Evolutionary conservation across 1,139 yeast genomes (phyloP).

Genomic region (Yamadazyma atmosphaerica): DNA sequence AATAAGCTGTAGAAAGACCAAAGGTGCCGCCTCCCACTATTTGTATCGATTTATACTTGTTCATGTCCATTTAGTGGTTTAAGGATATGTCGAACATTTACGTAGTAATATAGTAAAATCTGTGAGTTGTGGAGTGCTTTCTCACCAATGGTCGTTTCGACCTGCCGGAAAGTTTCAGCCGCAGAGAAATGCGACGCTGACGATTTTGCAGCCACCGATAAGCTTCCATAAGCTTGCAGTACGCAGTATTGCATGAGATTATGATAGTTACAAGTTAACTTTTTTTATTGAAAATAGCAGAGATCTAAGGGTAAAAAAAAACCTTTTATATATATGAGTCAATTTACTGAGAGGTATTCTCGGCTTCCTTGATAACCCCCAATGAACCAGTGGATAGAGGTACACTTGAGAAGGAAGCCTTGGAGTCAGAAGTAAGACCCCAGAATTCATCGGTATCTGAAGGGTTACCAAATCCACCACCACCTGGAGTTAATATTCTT

Average conservation of each 20-base stretch:
- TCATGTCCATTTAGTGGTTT: conserved; percentile 1
- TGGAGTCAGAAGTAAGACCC: conserved; percentile 10
- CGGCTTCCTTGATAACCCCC: conserved; percentile 22
- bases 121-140: background rate
- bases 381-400: conserved; percentile 25
- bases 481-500: conserved; percentile 52
- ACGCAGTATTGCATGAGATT: no score
- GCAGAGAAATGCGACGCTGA: background rate
- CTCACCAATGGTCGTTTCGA: background rate
- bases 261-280: no score
- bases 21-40: conserved; percentile 49
- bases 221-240: background rate
- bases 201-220: background rate
- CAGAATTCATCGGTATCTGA: conserved; percentile 19
- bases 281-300: no score
- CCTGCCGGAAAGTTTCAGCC: background rate
- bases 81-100: background rate
- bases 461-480: conserved; percentile 51
- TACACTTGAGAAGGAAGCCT: conserved; percentile 1
- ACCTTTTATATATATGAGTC: no score
- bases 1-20: conserved; percentile 45
- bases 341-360: conserved; percentile 27
- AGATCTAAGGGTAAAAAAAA: no score
- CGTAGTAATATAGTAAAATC: no score
- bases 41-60: conserved; percentile 20